phyloP scores from a whole-genome alignment of 495 filamentous ascomycete genomes.

The Tuber indicum region DNA sequence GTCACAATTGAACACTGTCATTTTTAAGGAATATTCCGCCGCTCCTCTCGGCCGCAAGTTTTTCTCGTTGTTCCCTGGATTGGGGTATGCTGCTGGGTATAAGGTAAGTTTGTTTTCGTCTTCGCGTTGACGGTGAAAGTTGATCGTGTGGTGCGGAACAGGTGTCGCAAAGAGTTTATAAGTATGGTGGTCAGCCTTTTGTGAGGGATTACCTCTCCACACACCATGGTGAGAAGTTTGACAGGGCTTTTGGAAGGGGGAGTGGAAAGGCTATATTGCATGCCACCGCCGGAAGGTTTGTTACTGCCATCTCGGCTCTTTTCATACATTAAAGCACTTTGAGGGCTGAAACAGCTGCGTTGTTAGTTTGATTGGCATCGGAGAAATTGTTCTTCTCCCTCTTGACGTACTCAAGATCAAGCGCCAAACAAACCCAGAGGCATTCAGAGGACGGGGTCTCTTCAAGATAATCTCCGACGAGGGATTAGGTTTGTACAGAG shows the following conservation, averaged over 20 bases:
- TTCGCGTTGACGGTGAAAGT: neutral
- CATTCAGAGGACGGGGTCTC: constrained; percentile 88
- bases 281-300: constrained; percentile 84
- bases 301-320: constrained; percentile 1
- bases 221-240: constrained; percentile 76
- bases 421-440: constrained; percentile 97
- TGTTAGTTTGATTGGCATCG: constrained; percentile 81
- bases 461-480: constrained; percentile 87
- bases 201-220: constrained; percentile 80
- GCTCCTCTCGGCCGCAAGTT: constrained; percentile 68
- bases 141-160: constrained; percentile 35
- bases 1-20: constrained; percentile 69
- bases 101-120: constrained; percentile 56
- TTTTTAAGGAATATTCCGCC: constrained; percentile 84
- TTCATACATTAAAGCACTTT: constrained; percentile 21
- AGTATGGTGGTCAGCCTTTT: constrained; percentile 97
- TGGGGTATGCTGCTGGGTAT: constrained; percentile 96
- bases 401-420: constrained; percentile 99
- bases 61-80: constrained; percentile 89
- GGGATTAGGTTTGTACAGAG: constrained; percentile 90
- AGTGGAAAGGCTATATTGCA: constrained; percentile 98
- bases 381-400: constrained; percentile 90
- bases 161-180: constrained; percentile 93
- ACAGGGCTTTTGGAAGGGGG: constrained; percentile 84
- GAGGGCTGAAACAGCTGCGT: constrained; percentile 23